Percentiles rank a stretch among this genome's conserved stretches.
Evolutionary conservation across 129 eudicot genomes (phyloP).

Genomic region (carrot (Daucus carota)): DNA sequence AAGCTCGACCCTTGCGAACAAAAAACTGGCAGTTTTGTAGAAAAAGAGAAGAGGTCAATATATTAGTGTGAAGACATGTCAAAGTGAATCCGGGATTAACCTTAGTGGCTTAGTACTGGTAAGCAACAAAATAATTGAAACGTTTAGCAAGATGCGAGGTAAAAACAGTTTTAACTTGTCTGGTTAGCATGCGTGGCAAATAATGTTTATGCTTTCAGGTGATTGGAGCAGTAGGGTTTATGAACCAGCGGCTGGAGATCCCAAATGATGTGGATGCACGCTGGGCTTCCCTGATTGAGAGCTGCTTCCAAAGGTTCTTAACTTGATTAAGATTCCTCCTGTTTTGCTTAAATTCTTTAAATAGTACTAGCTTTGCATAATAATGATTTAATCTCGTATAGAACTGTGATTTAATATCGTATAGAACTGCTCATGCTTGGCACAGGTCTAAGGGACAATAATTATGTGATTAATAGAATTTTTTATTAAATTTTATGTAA

Average conservation of each 20-base stretch:
- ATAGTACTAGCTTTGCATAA: background rate
- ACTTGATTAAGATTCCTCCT: background rate
- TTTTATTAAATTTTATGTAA: too few species aligned
- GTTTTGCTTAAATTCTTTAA: background rate
- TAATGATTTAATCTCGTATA: background rate
- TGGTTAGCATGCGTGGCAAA: background rate
- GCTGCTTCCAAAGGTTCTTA: slow-evolving; percentile 79
- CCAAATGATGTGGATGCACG: slow-evolving; percentile 78
- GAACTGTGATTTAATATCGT: background rate
- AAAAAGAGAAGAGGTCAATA: background rate
- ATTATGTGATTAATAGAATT: too few species aligned
- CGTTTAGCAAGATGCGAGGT: background rate
- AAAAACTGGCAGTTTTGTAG: too few species aligned
- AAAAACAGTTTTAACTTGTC: background rate
- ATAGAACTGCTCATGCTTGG: background rate
- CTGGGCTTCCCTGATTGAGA: slow-evolving; percentile 76
- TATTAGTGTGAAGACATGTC: background rate
- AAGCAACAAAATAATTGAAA: background rate
- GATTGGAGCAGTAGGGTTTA: slow-evolving; percentile 92
- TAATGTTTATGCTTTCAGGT: slow-evolving; percentile 40
- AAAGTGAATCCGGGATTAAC: background rate
- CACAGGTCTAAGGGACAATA: too few species aligned
- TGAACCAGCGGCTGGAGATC: slow-evolving; percentile 79
- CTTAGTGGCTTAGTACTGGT: background rate
- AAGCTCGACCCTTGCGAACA: background rate